Base-by-base conservation (phyloP, 1,284 basidiomycete species). In the Lentinus polychrous region DNA sequence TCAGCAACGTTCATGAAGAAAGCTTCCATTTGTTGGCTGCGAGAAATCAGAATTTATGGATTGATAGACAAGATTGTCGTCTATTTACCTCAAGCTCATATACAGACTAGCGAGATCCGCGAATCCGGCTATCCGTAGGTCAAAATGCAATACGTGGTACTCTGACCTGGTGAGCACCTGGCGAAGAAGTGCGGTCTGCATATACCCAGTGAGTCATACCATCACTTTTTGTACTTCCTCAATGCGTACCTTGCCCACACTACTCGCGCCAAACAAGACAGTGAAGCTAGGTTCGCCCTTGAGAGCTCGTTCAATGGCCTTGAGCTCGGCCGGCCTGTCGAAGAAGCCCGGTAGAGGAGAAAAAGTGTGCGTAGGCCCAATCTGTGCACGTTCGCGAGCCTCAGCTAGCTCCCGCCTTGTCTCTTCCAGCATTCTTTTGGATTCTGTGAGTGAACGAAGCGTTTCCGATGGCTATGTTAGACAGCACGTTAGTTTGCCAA, bases 71-170 rank as follows among this genome's bases (percentile, higher is more conserved):
- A 12, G 12, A 12, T 49, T 35, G 33, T 34, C 32, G 22, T 15
- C n/a, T 7, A 41, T 57, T 17, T 37, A 64, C 63, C 62, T 64
- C 8, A 91, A 69, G 49, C 84, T 82, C 59, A 73, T 74, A 59
- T 90, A 91, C 22, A 91, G 69, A 57, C 86, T 87, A 0, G 76
- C 66, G 4, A 91, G 68, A 59, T 91, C 88, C 1, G 87, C 86
- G 57, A 91, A 91, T 0, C 88, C 89, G 4, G 89, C 79, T 44
- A 91, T 89, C 14, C 88, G 77, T 31, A 91, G 71, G 64, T 91
- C 89, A 56, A 91, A 90, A 59, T 89, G 85, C 31, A 91, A 72
- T 46, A 89, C 84, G 64, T 89, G 85, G 59, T 85, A 91, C 48
- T 71, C 70, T 11, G 77, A 69, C 18, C 71, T 69, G 12, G 79